Base-by-base conservation (phyloP, 2,329 filamentous ascomycete genomes). In the Pyrenochaeta sp. region DNA sequence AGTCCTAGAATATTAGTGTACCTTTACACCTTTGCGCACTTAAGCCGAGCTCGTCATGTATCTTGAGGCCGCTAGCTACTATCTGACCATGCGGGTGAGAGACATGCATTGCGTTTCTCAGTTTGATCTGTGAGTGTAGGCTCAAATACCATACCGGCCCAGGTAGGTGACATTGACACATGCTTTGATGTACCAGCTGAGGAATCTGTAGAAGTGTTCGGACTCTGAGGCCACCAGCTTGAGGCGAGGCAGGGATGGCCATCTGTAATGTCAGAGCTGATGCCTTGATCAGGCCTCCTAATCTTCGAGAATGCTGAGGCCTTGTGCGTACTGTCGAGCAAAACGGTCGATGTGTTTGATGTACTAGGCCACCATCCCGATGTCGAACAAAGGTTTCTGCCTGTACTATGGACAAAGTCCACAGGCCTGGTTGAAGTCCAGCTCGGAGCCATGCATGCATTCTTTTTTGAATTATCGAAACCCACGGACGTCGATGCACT, bases 341-440 rank as follows among this genome's bases (percentile, higher is more conserved):
- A 32, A 14, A 51, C 31, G 0, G 43, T 49, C 7, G 57, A 42
- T 4, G 49, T 37, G 4, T 18, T 33, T 2, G 45, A 27, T 20
- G 33, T 50, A 9, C 54, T 44, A 2, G 59, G 60, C 63, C 65
- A 67, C 63, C 61, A 66, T 7, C 58, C 65, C 20, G 65, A 62
- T 11, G 60, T 59, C 2, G 60, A 61, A 45, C 63, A 67, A 1
- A 67, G 45, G 43, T 67, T 67, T 14, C 65, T 54, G 1, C 65
- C 61, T 0, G 60, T 62, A 15, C 50, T 43, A 41, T 65, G 63
- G 7, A 66, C 45, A 31, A 61, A 62, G 33, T 66, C 58, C 7
- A 37, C 56, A 14, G 54, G 39, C 27, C 45, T 30, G 23, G 33
- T 37, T 15, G 43, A 10, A 6, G 39, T 35, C n/a, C 43, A 46